A percentile compares a stretch with the other conserved stretches of the same genome.
Conservation (phyloP, 306 rosid genomes). For the Cicer cuneatum region DNA sequence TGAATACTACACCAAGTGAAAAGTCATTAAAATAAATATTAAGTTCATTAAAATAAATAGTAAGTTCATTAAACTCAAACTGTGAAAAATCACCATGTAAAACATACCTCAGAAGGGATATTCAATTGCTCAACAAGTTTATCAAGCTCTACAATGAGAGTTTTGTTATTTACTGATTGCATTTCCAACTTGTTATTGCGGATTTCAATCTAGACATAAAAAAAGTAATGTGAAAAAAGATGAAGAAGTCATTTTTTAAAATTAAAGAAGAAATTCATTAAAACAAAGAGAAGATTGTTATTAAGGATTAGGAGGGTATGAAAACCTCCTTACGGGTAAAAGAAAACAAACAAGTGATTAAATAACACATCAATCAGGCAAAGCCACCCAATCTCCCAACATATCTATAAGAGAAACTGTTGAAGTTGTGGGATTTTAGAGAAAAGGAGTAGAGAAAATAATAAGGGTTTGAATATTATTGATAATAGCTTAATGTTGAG, state of each 20-base stretch:
- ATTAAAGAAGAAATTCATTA: slow-evolving; percentile 24
- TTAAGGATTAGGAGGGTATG: slow-evolving; percentile 21
- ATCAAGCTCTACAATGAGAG: slow-evolving; percentile 86
- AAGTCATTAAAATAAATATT: slow-evolving; percentile 45
- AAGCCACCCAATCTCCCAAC: slow-evolving; percentile 27
- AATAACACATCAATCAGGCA: slow-evolving; percentile 31
- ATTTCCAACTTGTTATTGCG: slow-evolving; percentile 94
- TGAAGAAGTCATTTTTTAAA: slow-evolving; percentile 20
- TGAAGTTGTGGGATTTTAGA: no score
- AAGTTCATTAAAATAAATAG: no score
- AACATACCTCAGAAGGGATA: slow-evolving; percentile 85
- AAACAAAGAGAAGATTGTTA: slow-evolving; percentile 27
- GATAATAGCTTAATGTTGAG: no score
- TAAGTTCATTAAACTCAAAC: slow-evolving; percentile 39
- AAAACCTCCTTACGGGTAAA: slow-evolving; percentile 27
- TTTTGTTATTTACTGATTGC: slow-evolving; percentile 83
- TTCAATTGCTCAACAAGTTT: slow-evolving; percentile 78
- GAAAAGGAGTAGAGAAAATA: no score
- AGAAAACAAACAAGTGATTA: slow-evolving; percentile 10
- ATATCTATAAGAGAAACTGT: slow-evolving; percentile 30
- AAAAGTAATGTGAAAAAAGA: slow-evolving; percentile 41
- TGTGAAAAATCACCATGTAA: slow-evolving; percentile 13
- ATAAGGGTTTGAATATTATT: no score
- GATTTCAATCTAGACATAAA: slow-evolving; percentile 78
- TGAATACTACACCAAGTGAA: slow-evolving; percentile 69